A percentile compares a stretch with the other conserved stretches of the same genome.
These are phyloP conservation scores for Boletus sp. DNA, from an alignment of 768 basidiomycete genomes.

Conservation along the genomic window DNA sequence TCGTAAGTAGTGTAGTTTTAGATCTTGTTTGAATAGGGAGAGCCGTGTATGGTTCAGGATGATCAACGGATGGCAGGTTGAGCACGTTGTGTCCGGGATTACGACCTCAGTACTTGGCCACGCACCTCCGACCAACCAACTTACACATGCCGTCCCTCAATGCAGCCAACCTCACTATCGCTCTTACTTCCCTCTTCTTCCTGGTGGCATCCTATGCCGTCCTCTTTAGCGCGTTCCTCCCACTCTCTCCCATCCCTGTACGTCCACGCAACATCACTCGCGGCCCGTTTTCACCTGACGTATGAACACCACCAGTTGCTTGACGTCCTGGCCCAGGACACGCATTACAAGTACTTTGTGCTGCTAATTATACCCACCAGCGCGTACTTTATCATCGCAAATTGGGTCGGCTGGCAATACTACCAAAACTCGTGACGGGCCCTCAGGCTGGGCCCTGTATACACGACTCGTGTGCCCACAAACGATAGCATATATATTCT, in stretches of 20 bases:
- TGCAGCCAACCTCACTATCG: constrained; percentile 47
- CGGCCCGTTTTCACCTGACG: constrained; percentile 15
- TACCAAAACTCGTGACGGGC: constrained; percentile 75
- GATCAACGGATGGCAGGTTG: background rate
- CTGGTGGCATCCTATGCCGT: constrained; percentile 57
- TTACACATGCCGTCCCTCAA: constrained; percentile 29
- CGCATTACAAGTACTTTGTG: constrained; percentile 87
- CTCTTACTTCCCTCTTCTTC: constrained; percentile 50
- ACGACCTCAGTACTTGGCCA: constrained; percentile 20
- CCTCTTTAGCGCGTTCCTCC: constrained; percentile 62
- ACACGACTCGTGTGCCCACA: constrained; percentile 6
- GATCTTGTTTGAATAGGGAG: constrained; percentile 18
- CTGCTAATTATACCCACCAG: constrained; percentile 77
- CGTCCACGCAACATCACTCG: constrained; percentile 22
- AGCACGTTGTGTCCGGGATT: constrained; percentile 28
- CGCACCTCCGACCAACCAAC: constrained; percentile 9
- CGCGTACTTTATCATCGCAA: constrained; percentile 91
- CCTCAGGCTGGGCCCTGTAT: background rate
- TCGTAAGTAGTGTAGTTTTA: constrained; percentile 29
- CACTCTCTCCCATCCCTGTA: constrained; percentile 50
- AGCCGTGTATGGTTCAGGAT: constrained; percentile 6
- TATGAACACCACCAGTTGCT: constrained; percentile 46
- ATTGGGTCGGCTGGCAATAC: constrained; percentile 99
- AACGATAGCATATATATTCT: constrained; percentile 5
- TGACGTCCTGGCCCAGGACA: constrained; percentile 63